Evolutionary conservation across 2,329 filamentous ascomycete species (phyloP), one percentile per base, ranked within the genome.

Genomic region (Tympanopsis confertula): DNA sequence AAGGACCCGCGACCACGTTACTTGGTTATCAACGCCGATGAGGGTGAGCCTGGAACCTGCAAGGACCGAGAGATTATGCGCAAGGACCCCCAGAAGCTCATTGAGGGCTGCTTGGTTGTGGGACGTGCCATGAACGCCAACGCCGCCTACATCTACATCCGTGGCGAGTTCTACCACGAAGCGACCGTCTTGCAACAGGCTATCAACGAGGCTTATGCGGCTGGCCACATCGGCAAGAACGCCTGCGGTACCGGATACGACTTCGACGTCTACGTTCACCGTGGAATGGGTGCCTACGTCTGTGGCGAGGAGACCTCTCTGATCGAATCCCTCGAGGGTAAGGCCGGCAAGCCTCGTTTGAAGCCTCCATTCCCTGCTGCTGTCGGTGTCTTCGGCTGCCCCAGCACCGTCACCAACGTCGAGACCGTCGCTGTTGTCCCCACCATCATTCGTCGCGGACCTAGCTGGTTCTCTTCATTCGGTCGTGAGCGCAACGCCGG

Each of bases 1-100:
- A 94, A 98, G 68, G 91, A 96, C 61, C 82, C 64, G 52, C 94
- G 94, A 66, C 91, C 91, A 47, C 81, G 91, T 54, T 98, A 98
- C 58, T 71, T 98, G 39, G 89, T 98, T 44, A 86, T 98, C 68
- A 98, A 98, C 56, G 91, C 91, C 49, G 91, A 98, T 61, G 91
- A 98, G 69, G 91, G 91, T 55, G 91, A 98, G 66, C 91, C 91
- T 20, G 91, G 91, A 61, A 98, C 91, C 38, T 98, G 91, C 80
- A 98, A 98, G 70, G 91, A 98, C 63, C 82, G 91, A 57, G 91
- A 98, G 64, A 98, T 98, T 50, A 98, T 98, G 91, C 87, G 91
- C 65, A 98, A 98, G 69, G 91, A 98, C 61, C 91, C 91, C 45
- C 91, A 98, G 72, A 98, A 98, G 74, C 83, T 98, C 47, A 71